Percentiles rank a stretch among this genome's conserved stretches.
Conservation (phyloP, 2,329 filamentous ascomycete genomes). For the Ophiostoma piceae region DNA sequence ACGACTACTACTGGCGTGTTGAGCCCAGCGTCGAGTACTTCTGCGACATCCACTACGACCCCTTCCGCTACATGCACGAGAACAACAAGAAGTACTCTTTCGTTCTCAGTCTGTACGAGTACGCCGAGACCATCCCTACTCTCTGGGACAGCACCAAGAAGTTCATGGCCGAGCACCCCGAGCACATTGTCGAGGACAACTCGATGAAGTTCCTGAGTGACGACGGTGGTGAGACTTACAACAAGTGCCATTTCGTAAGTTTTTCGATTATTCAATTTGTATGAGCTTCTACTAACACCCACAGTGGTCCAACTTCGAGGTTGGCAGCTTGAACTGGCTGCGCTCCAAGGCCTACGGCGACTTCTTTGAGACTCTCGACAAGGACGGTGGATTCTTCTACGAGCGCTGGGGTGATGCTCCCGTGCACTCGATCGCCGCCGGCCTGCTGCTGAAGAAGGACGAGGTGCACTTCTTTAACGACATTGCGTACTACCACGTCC, state of each 20-base stretch:
- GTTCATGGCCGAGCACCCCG: slow-evolving; percentile 84
- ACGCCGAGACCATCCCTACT: slow-evolving; percentile 90
- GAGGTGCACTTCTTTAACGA: slow-evolving; percentile 99
- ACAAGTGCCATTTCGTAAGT: slow-evolving; percentile 93
- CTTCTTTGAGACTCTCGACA: slow-evolving; percentile 83
- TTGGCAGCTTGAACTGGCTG: slow-evolving; percentile 90
- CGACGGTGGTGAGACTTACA: slow-evolving; percentile 86
- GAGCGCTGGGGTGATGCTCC: slow-evolving; percentile 88
- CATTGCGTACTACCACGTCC: slow-evolving; percentile 96
- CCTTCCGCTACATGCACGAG: slow-evolving; percentile 94
- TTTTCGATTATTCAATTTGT: neutral
- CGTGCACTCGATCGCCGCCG: slow-evolving; percentile 94
- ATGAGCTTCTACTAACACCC: slow-evolving; percentile 28
- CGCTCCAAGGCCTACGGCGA: slow-evolving; percentile 83
- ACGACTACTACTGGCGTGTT: slow-evolving; percentile 99
- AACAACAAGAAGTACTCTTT: slow-evolving; percentile 98
- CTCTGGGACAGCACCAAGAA: slow-evolving; percentile 94
- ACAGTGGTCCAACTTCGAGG: slow-evolving; percentile 98
- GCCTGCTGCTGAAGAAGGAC: slow-evolving; percentile 80
- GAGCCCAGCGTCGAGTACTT: slow-evolving; percentile 95
- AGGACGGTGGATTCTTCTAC: slow-evolving; percentile 95
- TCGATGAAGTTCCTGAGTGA: slow-evolving; percentile 88
- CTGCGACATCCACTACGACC: slow-evolving; percentile 93
- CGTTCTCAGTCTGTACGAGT: slow-evolving; percentile 91
- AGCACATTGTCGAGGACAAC: slow-evolving; percentile 80